phyloP scores from a whole-genome alignment of 352 stramenopile species.

The Globisporangium recalcitrans region DNA sequence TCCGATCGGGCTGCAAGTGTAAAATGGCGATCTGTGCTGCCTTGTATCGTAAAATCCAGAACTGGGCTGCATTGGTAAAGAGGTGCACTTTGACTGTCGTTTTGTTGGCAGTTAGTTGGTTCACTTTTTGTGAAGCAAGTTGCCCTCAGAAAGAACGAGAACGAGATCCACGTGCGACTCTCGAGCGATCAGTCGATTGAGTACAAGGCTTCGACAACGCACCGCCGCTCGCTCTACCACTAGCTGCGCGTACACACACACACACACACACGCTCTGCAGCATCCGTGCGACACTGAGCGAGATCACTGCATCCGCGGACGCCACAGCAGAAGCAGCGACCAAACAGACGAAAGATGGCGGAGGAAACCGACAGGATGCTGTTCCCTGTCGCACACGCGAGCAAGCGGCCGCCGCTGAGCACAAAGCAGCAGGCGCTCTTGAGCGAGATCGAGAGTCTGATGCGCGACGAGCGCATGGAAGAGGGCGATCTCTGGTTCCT shows the following conservation, averaged over 20 bases:
- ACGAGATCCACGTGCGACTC: not conserved
- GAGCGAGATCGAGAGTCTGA: conserved; percentile 19
- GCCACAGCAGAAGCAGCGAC: not conserved
- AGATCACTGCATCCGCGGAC: not conserved
- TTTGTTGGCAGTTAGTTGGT: not conserved
- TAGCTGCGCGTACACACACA: not conserved
- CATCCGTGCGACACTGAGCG: no score
- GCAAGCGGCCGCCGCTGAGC: not conserved
- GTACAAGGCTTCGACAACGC: no score
- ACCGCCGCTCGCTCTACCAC: no score
- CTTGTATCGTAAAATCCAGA: no score
- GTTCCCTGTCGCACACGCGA: not conserved
- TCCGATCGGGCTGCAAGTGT: no score
- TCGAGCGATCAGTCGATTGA: no score
- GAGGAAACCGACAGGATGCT: not conserved
- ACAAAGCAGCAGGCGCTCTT: conserved; percentile 11
- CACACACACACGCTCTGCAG: not conserved
- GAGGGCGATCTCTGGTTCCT: conserved; percentile 64
- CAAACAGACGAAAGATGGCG: not conserved
- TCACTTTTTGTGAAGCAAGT: not conserved
- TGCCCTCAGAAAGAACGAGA: not conserved
- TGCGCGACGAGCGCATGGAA: conserved; percentile 30
- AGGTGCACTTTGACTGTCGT: not conserved
- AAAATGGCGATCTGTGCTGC: no score
- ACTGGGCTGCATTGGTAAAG: no score